Base-by-base conservation (phyloP, 805 yeast genomes). In the Candida arabinofermentans region DNA sequence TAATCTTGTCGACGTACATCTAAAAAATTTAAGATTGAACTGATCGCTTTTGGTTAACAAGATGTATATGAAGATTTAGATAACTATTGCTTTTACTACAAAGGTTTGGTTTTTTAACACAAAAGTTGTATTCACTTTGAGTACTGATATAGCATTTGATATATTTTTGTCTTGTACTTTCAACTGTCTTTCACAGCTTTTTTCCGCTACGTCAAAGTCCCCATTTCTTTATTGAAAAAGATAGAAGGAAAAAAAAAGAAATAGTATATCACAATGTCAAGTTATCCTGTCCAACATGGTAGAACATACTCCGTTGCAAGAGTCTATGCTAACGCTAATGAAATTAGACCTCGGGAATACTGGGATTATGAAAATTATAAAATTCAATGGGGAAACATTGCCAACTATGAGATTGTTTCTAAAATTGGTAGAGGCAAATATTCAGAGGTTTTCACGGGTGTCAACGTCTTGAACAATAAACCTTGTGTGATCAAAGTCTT, bases 351-450 rank as follows among this genome's bases (percentile, higher is more conserved):
- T 27, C 81, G 78, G 58, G 76, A 77, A 45, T 90, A 86, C 66
- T 90, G 96, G 91, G 96, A 90, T 65, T 79, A 79, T 49, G 75
- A 71, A 50, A 78, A 76, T 55, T 76, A 83, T 38, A 74, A 77
- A 30, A 81, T 90, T 47, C 77, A 78, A 50, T 89, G 96, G 96
- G 89, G 93, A 27, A 70, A 78, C 33, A 95, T 86, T 50, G 76
- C 80, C n/a, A 81, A 83, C 58, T 89, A 89, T 62, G 97, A 90
- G 66, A 81, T 89, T 36, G 72, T 84, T 30, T 78, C 79, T 47
- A 89, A 88, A 61, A 75, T 90, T 38, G 97, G 97, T 9, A 75
- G 96, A 43, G 97, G 97, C 37, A 88, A 88, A 65, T 90, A 90
- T 61, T 85, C 95, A 13, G 97, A 90, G 66, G 97, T 90, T 36